Conservation (phyloP, 2,329 filamentous ascomycete species). For the Fusarium longipes region DNA sequence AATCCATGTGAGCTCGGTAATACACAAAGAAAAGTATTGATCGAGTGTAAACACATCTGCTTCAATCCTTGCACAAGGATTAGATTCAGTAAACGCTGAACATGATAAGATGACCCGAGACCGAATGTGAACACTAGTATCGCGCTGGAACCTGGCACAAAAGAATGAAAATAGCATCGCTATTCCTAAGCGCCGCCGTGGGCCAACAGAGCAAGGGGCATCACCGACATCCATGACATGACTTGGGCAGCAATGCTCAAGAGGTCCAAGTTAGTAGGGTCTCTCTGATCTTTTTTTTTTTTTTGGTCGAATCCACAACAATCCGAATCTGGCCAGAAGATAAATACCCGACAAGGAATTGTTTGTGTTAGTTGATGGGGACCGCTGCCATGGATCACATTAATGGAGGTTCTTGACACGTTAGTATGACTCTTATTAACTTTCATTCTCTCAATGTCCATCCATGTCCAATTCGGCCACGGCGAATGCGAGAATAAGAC, state of each 20-base stretch:
- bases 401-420: constrained; percentile 36
- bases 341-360: background rate
- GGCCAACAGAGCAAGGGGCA: constrained; percentile 33
- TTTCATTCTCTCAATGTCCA: background rate
- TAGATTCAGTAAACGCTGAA: constrained; percentile 12
- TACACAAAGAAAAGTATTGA: constrained; percentile 7
- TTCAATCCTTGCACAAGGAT: constrained; percentile 24
- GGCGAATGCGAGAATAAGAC: constrained; percentile 1
- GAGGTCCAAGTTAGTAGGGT: constrained; percentile 15
- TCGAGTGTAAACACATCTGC: constrained; percentile 12
- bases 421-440: constrained; percentile 38
- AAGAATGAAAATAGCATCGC: background rate
- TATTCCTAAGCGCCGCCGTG: constrained; percentile 38
- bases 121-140: constrained; percentile 1
- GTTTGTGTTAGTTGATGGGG: constrained; percentile 25
- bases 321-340: constrained; percentile 17
- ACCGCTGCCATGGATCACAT: background rate
- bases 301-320: constrained; percentile 16
- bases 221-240: constrained; percentile 31
- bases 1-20: constrained; percentile 18
- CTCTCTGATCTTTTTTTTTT: background rate
- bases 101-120: background rate
- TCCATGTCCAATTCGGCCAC: background rate
- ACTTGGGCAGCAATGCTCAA: constrained; percentile 39
- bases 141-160: background rate